Base-by-base conservation (phyloP, 1,284 basidiomycete genomes). In the Ustilago xerochloae region DNA sequence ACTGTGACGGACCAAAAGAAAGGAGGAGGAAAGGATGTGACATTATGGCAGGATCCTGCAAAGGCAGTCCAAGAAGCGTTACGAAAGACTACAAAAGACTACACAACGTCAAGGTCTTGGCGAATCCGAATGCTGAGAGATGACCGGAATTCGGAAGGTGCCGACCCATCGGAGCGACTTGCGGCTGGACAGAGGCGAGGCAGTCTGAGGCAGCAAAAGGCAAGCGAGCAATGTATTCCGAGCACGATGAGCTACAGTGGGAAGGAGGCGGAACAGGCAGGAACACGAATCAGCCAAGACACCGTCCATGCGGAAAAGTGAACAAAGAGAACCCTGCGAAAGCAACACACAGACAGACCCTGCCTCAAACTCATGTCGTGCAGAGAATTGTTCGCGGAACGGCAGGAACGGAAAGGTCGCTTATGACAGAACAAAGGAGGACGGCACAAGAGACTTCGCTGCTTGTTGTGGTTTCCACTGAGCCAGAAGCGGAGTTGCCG, bases 101-200 rank as follows among this genome's bases (percentile, higher is more conserved):
- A 45, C 39, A 41, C 29, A 30, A 26, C 43, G 29, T 39, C 32
- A 49, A 45, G 15, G 32, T 33, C 60, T 63, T 56, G 52, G 53
- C 60, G 47, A 28, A 24, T 28, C n/a, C 28, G 30, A 16, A 30
- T 12, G 15, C 28, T n/a, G n/a, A 52, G 4, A 39, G 16, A 3
- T 39, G 28, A 12, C 36, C 56, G 39, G 48, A 63, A 38, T 28
- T 52, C 51, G 59, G 45, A 29, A 49, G 45, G 20, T 33, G 22
- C 51, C 29, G 45, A 36, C 33, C 33, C 41, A 47, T 29, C 30
- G 32, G 24, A 46, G 50, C 18, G 49, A 9, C 20, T 26, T 4
- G 28, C 47, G 18, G 15, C n/a, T 41, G 18, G 22, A 12, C 41
- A 5, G 5, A 13, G 26, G 41, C 41, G 41, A 43, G 41, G 41